phyloP scores from a whole-genome alignment of 2,329 filamentous ascomycete species.

The Calonectria crousiana region DNA sequence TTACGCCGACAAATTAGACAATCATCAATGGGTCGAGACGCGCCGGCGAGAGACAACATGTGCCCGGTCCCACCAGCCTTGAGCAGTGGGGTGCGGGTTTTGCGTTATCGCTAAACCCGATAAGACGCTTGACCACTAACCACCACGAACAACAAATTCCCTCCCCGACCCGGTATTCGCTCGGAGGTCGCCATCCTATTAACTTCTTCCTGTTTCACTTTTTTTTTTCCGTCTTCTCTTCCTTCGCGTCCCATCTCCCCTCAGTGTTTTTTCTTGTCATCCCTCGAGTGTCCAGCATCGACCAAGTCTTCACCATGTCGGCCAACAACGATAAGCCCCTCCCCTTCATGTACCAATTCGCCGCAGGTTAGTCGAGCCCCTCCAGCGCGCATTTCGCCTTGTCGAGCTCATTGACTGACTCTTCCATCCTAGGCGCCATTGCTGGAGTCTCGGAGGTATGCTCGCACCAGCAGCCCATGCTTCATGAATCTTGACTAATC shows the following conservation, averaged over 20 bases:
- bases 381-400: constrained; percentile 12
- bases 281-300: constrained; percentile 24
- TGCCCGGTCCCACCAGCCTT: constrained; percentile 5
- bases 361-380: constrained; percentile 74
- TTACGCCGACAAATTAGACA: constrained; percentile 16
- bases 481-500: constrained; percentile 40
- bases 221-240: constrained; percentile 13
- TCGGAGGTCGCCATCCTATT: constrained; percentile 40
- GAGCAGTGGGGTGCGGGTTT: constrained; percentile 28
- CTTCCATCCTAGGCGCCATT: constrained; percentile 76
- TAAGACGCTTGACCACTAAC: constrained; percentile 36
- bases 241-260: constrained; percentile 21
- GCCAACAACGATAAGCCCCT: constrained; percentile 76
- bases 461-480: constrained; percentile 5
- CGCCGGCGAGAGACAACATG: not conserved
- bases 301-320: constrained; percentile 39
- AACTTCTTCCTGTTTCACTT: constrained; percentile 21
- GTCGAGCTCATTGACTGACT: constrained; percentile 35
- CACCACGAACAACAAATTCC: constrained; percentile 46
- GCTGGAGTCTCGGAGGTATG: constrained; percentile 97
- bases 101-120: constrained; percentile 40
- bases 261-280: constrained; percentile 19
- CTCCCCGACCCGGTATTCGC: constrained; percentile 45
- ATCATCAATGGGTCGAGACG: constrained; percentile 11
- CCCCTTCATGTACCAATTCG: constrained; percentile 95